Percentiles rank a stretch among this genome's conserved stretches.
Evolutionary conservation across 2,329 filamentous ascomycete genomes (phyloP).

Genomic region (Rutstroemia sp.): DNA sequence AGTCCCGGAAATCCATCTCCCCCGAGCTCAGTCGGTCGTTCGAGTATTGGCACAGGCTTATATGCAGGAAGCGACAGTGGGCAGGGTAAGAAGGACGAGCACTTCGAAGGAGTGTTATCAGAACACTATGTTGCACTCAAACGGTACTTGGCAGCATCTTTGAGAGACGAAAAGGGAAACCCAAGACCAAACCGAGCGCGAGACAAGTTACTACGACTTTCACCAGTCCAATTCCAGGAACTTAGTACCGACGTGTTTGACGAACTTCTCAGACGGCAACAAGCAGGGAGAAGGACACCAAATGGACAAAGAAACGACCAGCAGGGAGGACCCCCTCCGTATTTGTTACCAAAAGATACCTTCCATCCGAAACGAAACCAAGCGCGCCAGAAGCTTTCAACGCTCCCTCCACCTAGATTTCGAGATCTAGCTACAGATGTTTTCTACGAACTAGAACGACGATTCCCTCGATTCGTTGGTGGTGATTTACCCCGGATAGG

Average conservation of each 20-base stretch:
- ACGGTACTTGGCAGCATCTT: conserved; percentile 53
- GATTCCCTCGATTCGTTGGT: conserved; percentile 74
- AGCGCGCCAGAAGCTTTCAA: conserved; percentile 90
- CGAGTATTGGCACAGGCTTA: conserved; percentile 69
- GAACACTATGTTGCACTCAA: conserved; percentile 80
- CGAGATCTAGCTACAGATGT: conserved; percentile 91
- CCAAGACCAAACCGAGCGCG: conserved; percentile 79
- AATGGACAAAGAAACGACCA: conserved; percentile 41
- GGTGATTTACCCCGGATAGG: conserved; percentile 60
- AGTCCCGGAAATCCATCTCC: conserved; percentile 67
- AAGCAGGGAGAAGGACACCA: conserved; percentile 48
- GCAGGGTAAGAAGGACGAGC: conserved; percentile 57
- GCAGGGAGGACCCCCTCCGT: conserved; percentile 50
- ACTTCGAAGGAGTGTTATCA: conserved; percentile 54
- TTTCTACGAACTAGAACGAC: conserved; percentile 85
- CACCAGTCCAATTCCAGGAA: conserved; percentile 90
- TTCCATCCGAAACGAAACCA: conserved; percentile 98
- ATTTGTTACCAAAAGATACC: conserved; percentile 73
- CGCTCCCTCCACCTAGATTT: conserved; percentile 78
- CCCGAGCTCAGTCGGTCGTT: conserved; percentile 78
- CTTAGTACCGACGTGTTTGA: conserved; percentile 97
- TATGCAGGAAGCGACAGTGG: conserved; percentile 62
- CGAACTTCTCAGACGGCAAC: conserved; percentile 81
- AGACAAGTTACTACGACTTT: conserved; percentile 87
- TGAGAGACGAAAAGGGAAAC: conserved; percentile 67